phyloP scores from a whole-genome alignment of 2,329 filamentous ascomycete species.

The Aciculosporium take region DNA sequence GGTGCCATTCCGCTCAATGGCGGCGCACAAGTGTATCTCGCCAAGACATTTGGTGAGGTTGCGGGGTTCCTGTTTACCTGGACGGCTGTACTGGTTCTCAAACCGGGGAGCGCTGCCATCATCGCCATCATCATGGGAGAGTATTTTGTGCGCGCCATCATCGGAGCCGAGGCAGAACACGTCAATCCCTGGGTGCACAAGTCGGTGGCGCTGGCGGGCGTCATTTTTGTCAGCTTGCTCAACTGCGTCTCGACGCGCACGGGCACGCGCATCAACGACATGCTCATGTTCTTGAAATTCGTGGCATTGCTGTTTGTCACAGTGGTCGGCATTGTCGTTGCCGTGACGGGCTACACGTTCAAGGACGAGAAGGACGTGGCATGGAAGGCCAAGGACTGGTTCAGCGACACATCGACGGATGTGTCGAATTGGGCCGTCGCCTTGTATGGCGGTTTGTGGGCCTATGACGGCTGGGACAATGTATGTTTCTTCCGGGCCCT shows the following conservation, averaged over 20 bases:
- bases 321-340: conserved; percentile 77
- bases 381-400: conserved; percentile 84
- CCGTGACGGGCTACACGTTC: conserved; percentile 67
- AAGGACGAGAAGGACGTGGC: conserved; percentile 62
- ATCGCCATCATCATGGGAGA: conserved; percentile 97
- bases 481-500: no score
- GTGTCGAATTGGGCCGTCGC: conserved; percentile 84
- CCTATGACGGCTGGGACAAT: conserved; percentile 98
- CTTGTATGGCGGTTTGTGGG: conserved; percentile 90
- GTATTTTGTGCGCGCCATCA: conserved; percentile 77
- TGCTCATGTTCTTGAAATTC: conserved; percentile 97
- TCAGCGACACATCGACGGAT: conserved; percentile 67
- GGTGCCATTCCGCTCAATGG: conserved; percentile 93
- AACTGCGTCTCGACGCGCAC: conserved; percentile 87
- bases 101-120: conserved; percentile 86
- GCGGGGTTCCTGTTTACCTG: conserved; percentile 91
- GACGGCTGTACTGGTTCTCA: conserved; percentile 87
- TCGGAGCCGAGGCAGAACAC: conserved; percentile 72
- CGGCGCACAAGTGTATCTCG: conserved; percentile 82
- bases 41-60: conserved; percentile 92
- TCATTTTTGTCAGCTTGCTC: conserved; percentile 64
- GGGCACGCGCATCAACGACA: conserved; percentile 73
- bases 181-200: conserved; percentile 85
- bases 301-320: conserved; percentile 77
- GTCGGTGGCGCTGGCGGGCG: conserved; percentile 61